Conservation (phyloP, 164 flowering plant genomes). For the Vitis labrusca region DNA sequence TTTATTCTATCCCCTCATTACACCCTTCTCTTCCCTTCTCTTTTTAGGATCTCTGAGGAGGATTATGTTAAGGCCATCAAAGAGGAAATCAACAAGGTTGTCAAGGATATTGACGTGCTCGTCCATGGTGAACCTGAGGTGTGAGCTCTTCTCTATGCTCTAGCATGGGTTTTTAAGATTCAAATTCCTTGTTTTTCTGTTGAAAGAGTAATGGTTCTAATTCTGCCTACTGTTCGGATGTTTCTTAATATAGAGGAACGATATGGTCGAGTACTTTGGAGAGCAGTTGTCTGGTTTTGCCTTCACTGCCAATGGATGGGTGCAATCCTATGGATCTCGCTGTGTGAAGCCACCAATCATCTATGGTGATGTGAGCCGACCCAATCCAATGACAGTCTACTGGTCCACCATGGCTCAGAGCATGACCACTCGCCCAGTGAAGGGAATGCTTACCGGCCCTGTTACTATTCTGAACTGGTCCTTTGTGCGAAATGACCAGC, state of each 20-base stretch:
- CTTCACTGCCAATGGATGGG: constrained; percentile 74
- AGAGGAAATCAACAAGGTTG: no score
- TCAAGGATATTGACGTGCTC: no score
- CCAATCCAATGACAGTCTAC: constrained; percentile 74
- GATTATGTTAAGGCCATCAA: no score
- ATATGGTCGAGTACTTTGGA: constrained; percentile 81
- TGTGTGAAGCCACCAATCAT: constrained; percentile 85
- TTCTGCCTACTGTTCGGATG: not conserved
- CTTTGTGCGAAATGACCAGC: constrained; percentile 71
- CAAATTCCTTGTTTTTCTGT: no score
- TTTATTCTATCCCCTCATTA: no score
- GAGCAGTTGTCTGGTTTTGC: constrained; percentile 74
- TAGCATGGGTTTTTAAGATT: no score
- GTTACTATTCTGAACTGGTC: constrained; percentile 85
- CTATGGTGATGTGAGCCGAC: constrained; percentile 82
- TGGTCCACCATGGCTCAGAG: constrained; percentile 75
- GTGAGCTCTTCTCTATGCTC: no score
- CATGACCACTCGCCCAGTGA: constrained; percentile 72
- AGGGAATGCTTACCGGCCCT: constrained; percentile 86
- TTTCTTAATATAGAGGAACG: constrained; percentile 47
- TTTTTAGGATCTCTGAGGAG: no score
- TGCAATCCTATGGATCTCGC: constrained; percentile 78
- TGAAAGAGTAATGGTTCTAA: no score
- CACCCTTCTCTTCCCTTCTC: no score
- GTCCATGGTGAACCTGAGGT: no score